Evolutionary conservation across 345 rosid species (phyloP), one percentile per base, ranked within the genome.

Genomic region (Aegle marmelos): DNA sequence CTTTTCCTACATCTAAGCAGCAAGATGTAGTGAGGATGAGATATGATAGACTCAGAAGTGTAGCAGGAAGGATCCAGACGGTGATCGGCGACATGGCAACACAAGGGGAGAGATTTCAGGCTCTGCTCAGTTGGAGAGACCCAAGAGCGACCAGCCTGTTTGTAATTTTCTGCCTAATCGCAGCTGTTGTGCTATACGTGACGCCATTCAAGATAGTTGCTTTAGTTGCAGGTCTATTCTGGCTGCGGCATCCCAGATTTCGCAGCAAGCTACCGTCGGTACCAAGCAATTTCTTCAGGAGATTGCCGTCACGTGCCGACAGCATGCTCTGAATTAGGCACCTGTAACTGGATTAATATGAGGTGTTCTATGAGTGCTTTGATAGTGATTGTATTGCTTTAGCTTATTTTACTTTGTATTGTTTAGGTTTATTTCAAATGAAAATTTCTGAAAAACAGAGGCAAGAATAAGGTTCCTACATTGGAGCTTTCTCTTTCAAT

Each of bases 11-110:
- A 36, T 87, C 93, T 16, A 90, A 85, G 63, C 83, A 87, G 69
- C 89, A 84, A 10, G 98, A 94, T 75, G 87, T 91, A 30, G 89
- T 84, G 34, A 84, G 93, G 77, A 91, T 94, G 92, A 91, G 98
- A 86, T 94, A 92, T 60, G 96, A 92, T 78, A 82, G 94, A 82
- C 88, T 89, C 9, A 86, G 98, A 78, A 91, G 97, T 62, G 91
- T 94, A 58, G 95, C 97, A 0, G 97, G 97, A 69, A 83, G 98
- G 83, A 90, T 94, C 31, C 97, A 94, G 76, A 92, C 90, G 7
- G 91, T 92, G 24, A 90, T 90, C 39, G 97, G 97, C 31, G 97
- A 94, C 76, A 88, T 90, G 80, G 97, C 98, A 39, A 94, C 93
- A 1, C 98, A 91, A 71, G 97, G 92, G 72, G 97, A 92, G 81